Conservation (phyloP, 805 yeast genomes). For the Hanseniaspora lachancei region DNA sequence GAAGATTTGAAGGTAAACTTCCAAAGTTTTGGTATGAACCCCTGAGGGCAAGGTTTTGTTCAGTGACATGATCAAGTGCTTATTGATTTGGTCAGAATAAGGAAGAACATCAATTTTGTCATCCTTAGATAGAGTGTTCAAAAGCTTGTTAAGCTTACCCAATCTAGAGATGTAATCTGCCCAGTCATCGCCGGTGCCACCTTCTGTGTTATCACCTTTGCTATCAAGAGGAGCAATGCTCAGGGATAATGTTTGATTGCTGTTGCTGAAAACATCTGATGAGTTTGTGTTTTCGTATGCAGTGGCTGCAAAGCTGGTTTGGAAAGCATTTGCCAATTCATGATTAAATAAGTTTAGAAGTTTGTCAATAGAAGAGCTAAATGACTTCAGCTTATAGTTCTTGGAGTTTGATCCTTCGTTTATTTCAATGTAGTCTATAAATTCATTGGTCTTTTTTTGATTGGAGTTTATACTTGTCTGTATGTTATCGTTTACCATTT, state of each 20-base stretch:
- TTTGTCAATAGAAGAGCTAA: slow-evolving; percentile 52
- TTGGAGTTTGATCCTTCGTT: background rate
- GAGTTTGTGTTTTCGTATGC: background rate
- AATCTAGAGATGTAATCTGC: slow-evolving; percentile 92
- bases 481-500: background rate
- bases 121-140: slow-evolving; percentile 25
- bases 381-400: slow-evolving; percentile 56
- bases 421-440: background rate
- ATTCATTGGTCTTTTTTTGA: background rate
- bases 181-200: slow-evolving; percentile 81
- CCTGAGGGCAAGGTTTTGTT: slow-evolving; percentile 83
- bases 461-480: background rate
- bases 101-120: slow-evolving; percentile 43
- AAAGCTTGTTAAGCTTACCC: slow-evolving; percentile 60
- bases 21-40: slow-evolving; percentile 80
- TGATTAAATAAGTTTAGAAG: slow-evolving; percentile 49
- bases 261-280: background rate
- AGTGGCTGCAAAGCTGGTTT: background rate
- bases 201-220: background rate
- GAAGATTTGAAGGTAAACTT: slow-evolving; percentile 61
- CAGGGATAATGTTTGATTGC: background rate
- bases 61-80: slow-evolving; percentile 62
- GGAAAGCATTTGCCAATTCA: background rate
- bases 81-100: slow-evolving; percentile 49
- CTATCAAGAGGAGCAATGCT: background rate